Base-by-base conservation (phyloP, 495 filamentous ascomycete genomes). In the Pseudomonodictys pantanalensis region DNA sequence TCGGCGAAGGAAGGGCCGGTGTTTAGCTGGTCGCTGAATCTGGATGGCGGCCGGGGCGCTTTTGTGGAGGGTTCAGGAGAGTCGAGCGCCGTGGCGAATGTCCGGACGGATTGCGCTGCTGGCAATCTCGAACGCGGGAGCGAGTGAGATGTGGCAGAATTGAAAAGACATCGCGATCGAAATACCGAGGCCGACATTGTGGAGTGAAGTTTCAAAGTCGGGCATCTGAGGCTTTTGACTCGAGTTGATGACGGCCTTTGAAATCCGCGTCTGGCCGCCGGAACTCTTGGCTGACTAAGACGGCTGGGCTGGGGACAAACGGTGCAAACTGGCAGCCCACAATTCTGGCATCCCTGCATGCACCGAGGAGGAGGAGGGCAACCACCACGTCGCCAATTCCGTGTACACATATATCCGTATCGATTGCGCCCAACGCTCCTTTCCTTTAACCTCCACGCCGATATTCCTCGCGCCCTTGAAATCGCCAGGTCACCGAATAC, bases 1-100 rank as follows among this genome's bases (percentile, higher is more conserved):
- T 97, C 91, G 29, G 83, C 74, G 71, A 98, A 89, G 7, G 91
- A 86, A 9, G 90, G 91, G 1, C 95, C 87, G 8, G 86, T 73
- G 64, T 92, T 93, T 32, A 90, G 77, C 62, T 56, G 60, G 25
- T 65, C 61, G 20, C 25, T 17, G 55, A 64, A 64, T 25, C 35
- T 22, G 12, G 86, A 87, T 29, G 84, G 84, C 44, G 68, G 73
- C 51, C 57, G 39, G 26, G 58, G 11, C 23, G 29, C 52, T 18
- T 71, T 29, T 38, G 63, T 41, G 45, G 60, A 59, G 25, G 56
- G 43, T 7, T 60, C 30, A 30, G 66, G 29, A 11, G 68, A 29
- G 64, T 66, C 47, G 64, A 65, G 41, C 64, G 68, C 58, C 30
- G 78, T 78, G 69, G 78, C 78, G 57, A 80, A 72, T 35, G 68